Base-by-base conservation (phyloP, 768 basidiomycete genomes). In the Neoboletus brunneissimus region DNA sequence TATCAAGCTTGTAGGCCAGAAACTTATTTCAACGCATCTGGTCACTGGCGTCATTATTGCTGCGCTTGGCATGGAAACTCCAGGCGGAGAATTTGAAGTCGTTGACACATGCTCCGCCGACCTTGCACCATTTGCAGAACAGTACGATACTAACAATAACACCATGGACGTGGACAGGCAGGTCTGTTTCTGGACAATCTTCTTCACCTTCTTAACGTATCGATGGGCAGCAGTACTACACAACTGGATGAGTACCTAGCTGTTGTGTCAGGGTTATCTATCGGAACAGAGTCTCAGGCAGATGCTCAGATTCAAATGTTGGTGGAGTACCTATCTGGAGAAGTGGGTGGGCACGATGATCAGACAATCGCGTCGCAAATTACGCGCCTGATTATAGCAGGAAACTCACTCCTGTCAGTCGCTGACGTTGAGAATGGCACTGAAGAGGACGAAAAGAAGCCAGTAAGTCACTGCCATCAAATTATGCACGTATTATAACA, bases 21-120 rank as follows among this genome's bases (percentile, higher is more conserved):
- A 75, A 34, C 73, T 98, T 40, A 72, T 76, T 29, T 77, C 78
- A 16, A 81, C 82, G 10, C 75, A 76, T 45, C 75, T 97, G 18
- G 92, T 98, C 5, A 98, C 96, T 10, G 96, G 97, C 1, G 84
- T 98, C 25, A 91, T 98, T 63, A 79, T 94, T 54, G 93, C 89
- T 23, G 93, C 84, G 0, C 80, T 99, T 20, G 97, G 97, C 10
- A 86, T 90, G 68, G 97, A 98, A 72, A 97, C 91, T 0, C 77
- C 83, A 3, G 78, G 78, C 32, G 97, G 97, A 7, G 94, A 97
- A 58, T 99, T 98, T 64, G 91, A 98, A 69, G 94, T 95, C 8
- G 81, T 91, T 22, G 96, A 98, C 72, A 71, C 89, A 10, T 95
- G 94, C 72, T 89, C 81, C 65, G 81, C 94, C 4, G 95, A 87